These are phyloP conservation scores for Punctularia strigosozonata DNA, from an alignment of 768 basidiomycete genomes.

Conservation along the genomic window DNA sequence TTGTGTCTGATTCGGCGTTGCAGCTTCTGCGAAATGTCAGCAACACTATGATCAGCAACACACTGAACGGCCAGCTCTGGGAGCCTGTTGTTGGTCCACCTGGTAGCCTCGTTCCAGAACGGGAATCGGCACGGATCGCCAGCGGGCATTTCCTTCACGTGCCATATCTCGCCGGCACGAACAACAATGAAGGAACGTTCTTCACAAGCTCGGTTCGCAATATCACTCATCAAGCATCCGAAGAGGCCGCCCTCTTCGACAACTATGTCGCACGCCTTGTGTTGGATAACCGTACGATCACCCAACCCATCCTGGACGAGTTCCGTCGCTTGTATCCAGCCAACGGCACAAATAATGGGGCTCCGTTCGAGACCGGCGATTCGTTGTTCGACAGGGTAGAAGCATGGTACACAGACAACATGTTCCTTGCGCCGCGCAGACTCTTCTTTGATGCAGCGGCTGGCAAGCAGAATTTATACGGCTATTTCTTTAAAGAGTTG, in stretches of 20 bases:
- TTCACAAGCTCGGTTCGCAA: conserved; percentile 28
- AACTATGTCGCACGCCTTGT: conserved; percentile 31
- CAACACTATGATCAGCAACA: conserved; percentile 31
- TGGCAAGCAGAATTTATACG: conserved; percentile 32
- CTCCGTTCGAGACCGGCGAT: conserved; percentile 43
- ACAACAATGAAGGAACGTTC: conserved; percentile 37
- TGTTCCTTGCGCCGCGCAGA: conserved; percentile 37
- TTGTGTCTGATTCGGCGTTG: no score
- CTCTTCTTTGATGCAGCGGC: conserved; percentile 36
- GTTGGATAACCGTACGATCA: conserved; percentile 39
- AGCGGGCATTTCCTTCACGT: conserved; percentile 37
- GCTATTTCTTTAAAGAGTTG: conserved; percentile 40
- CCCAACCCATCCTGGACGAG: conserved; percentile 22
- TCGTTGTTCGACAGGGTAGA: conserved; percentile 39
- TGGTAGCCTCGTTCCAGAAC: conserved; percentile 33
- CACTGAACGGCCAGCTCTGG: conserved; percentile 44
- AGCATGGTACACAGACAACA: conserved; percentile 42
- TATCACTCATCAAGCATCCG: conserved; percentile 20
- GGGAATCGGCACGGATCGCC: conserved; percentile 30
- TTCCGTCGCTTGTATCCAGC: conserved; percentile 31
- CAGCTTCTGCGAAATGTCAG: conserved; percentile 36
- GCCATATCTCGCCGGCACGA: conserved; percentile 39
- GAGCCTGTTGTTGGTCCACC: conserved; percentile 37
- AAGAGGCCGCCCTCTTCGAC: conserved; percentile 30
- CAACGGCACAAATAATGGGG: conserved; percentile 32